A percentile compares a stretch with the other conserved stretches of the same genome.
Evolutionary conservation across 1,139 yeast species (phyloP).

Genomic region (Taphrina deformans): DNA sequence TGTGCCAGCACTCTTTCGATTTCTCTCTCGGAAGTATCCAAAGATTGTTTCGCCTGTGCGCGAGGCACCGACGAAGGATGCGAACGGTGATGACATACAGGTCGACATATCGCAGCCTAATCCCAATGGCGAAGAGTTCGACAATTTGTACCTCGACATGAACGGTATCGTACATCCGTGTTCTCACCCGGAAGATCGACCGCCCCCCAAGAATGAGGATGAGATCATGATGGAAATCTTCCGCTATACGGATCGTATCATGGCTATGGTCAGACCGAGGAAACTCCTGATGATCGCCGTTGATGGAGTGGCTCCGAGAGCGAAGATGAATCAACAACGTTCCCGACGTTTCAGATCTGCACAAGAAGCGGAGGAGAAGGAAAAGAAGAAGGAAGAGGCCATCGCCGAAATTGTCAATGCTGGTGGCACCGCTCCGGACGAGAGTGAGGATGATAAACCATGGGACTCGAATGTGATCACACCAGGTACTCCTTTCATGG

Average conservation of each 20-base stretch:
- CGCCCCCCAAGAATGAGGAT: conserved; percentile 91
- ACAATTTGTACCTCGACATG: conserved; percentile 84
- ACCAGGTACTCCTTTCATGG: conserved; percentile 99
- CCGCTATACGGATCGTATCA: conserved; percentile 82
- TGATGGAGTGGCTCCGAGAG: conserved; percentile 99
- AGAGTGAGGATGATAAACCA: conserved; percentile 51
- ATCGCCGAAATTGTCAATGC: conserved; percentile 52
- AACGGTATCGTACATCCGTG: conserved; percentile 98
- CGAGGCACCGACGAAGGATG: conserved; percentile 64
- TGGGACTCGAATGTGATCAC: conserved; percentile 95
- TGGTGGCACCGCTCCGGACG: conserved; percentile 49
- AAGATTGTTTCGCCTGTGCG: conserved; percentile 87
- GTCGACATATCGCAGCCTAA: conserved; percentile 72
- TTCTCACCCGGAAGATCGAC: conserved; percentile 92
- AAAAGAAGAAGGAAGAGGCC: conserved; percentile 48
- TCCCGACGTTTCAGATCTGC: conserved; percentile 96
- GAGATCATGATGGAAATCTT: conserved; percentile 92
- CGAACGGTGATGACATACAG: conserved; percentile 62
- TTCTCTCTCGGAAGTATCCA: conserved; percentile 92
- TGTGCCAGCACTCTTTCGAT: conserved; percentile 89
- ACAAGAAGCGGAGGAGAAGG: conserved; percentile 71
- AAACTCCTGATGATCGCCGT: conserved; percentile 88
- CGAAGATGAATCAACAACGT: conserved; percentile 98
- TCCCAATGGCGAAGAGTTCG: conserved; percentile 87
- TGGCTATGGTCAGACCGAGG: conserved; percentile 92